phyloP scores from a whole-genome alignment of 768 basidiomycete genomes.

The Hygrophorus russula region DNA sequence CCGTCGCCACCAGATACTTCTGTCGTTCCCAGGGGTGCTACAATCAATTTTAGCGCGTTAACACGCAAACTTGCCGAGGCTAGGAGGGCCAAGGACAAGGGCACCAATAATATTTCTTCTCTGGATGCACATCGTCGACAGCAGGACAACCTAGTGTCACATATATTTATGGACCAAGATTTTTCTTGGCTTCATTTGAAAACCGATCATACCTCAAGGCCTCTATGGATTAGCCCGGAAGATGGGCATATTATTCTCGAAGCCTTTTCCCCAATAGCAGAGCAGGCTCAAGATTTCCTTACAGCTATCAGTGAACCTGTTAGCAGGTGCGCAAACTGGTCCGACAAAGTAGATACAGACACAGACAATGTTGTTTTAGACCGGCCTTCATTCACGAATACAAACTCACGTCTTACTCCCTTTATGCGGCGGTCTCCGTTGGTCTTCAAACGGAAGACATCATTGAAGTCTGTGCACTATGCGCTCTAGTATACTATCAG shows the following conservation, averaged over 20 bases:
- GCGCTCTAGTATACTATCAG: conserved; percentile 12
- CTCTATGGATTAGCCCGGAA: conserved; percentile 92
- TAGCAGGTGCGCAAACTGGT: conserved; percentile 64
- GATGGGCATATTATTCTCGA: conserved; percentile 93
- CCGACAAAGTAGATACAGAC: conserved; percentile 19
- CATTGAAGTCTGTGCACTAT: conserved; percentile 69
- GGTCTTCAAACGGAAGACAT: conserved; percentile 97
- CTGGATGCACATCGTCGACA: conserved; percentile 58
- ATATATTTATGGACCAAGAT: conserved; percentile 78
- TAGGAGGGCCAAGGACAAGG: conserved; percentile 34
- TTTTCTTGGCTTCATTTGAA: conserved; percentile 84
- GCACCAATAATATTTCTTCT: conserved; percentile 32
- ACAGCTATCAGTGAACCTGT: conserved; percentile 98
- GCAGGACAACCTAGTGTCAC: conserved; percentile 67
- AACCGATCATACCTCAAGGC: conserved; percentile 82
- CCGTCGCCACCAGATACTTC: conserved; percentile 42
- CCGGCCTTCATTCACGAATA: conserved; percentile 99
- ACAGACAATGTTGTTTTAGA: conserved; percentile 32
- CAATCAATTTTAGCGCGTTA: conserved; percentile 81
- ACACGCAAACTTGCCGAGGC: conserved; percentile 69
- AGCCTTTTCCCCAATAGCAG: conserved; percentile 94
- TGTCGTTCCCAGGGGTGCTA: conserved; percentile 58
- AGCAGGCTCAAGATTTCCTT: conserved; percentile 96
- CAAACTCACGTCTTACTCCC: conserved; percentile 93
- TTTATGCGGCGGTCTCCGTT: conserved; percentile 98